Conservation (phyloP, 441 rosid species). For the Gossypium lobatum region DNA sequence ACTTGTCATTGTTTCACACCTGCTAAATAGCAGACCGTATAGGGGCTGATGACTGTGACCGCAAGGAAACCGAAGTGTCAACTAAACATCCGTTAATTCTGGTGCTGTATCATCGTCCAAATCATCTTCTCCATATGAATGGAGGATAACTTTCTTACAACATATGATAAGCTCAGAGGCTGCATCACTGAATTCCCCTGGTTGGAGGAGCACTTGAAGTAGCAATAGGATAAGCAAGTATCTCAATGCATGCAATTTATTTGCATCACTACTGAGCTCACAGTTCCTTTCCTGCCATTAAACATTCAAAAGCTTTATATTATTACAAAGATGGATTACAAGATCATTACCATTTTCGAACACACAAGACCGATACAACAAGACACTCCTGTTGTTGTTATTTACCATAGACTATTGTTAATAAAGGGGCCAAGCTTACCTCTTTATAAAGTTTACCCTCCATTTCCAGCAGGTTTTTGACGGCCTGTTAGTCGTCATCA, state of each 20-base stretch:
- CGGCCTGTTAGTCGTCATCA: slow-evolving; percentile 69
- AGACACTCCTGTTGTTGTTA: not conserved
- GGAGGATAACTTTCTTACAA: slow-evolving; percentile 67
- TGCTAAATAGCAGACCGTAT: slow-evolving; percentile 82
- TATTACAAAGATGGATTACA: not conserved
- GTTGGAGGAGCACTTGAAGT: slow-evolving; percentile 82
- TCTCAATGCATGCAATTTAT: slow-evolving; percentile 62
- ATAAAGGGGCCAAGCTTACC: slow-evolving; percentile 31
- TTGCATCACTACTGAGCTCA: slow-evolving; percentile 35
- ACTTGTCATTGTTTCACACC: slow-evolving; percentile 33
- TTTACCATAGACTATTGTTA: not conserved
- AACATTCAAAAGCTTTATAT: slow-evolving; percentile 10
- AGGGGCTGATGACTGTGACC: slow-evolving; percentile 87
- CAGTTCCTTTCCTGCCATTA: slow-evolving; percentile 64
- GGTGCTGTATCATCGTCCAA: slow-evolving; percentile 46
- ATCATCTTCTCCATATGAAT: slow-evolving; percentile 62
- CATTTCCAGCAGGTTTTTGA: slow-evolving; percentile 61
- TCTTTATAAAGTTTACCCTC: slow-evolving; percentile 65
- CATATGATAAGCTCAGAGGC: slow-evolving; percentile 76
- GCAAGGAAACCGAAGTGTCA: slow-evolving; percentile 76
- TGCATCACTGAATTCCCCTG: slow-evolving; percentile 77
- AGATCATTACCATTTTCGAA: not conserved
- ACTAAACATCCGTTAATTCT: slow-evolving; percentile 80
- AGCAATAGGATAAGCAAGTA: slow-evolving; percentile 75
- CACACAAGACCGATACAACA: not conserved